phyloP scores from a whole-genome alignment of 768 basidiomycete genomes.

The Amanita subjunquillea region DNA sequence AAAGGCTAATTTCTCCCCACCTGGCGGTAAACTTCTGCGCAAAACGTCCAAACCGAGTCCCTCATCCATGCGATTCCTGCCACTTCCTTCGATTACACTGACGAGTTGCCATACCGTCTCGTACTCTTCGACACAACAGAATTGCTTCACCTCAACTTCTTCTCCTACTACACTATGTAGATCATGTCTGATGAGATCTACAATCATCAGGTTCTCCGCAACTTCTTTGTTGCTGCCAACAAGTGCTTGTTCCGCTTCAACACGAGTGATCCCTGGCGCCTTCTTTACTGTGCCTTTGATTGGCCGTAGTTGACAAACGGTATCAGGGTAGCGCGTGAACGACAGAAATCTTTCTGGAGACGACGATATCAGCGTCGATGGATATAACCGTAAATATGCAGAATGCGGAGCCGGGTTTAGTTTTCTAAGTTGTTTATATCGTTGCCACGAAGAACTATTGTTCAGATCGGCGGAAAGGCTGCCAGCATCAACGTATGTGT shows the following conservation, averaged over 20 bases:
- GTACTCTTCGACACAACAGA: slow-evolving; percentile 86
- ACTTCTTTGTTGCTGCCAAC: slow-evolving; percentile 76
- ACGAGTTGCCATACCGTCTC: slow-evolving; percentile 94
- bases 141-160: slow-evolving; percentile 71
- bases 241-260: slow-evolving; percentile 53
- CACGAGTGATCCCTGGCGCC: slow-evolving; percentile 49
- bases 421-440: slow-evolving; percentile 60
- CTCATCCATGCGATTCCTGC: slow-evolving; percentile 17
- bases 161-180: slow-evolving; percentile 77
- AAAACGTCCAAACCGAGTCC: slow-evolving; percentile 74
- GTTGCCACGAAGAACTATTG: slow-evolving; percentile 52
- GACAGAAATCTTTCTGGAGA: slow-evolving; percentile 91
- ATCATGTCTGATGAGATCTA: slow-evolving; percentile 92
- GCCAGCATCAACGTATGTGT: slow-evolving; percentile 46
- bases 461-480: slow-evolving; percentile 17
- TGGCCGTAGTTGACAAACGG: slow-evolving; percentile 76
- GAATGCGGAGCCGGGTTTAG: slow-evolving; percentile 87
- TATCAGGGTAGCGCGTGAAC: slow-evolving; percentile 53
- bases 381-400: slow-evolving; percentile 68
- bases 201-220: slow-evolving; percentile 97
- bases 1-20: slow-evolving; percentile 25
- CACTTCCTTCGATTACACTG: slow-evolving; percentile 77
- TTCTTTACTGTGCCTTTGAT: slow-evolving; percentile 91
- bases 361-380: slow-evolving; percentile 71
- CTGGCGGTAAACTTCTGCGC: slow-evolving; percentile 74